These are phyloP conservation scores for Rhododendron mucronatum DNA, from an alignment of 148 eudicot species.

Conservation along the genomic window DNA sequence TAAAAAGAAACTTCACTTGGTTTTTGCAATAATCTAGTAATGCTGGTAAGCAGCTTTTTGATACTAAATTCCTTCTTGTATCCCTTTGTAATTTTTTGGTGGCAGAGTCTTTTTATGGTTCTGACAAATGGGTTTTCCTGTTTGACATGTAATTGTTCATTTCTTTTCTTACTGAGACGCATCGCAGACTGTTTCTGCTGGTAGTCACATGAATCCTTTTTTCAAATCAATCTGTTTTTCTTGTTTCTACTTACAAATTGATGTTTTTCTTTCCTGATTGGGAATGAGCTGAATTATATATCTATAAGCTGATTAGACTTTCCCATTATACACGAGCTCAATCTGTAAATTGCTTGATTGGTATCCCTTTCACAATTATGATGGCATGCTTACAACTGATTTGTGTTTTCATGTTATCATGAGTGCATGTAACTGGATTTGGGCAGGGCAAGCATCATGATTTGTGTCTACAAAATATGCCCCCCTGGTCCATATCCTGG, in stretches of 20 bases:
- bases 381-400: neutral
- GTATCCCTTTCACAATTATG: neutral
- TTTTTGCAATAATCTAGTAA: conserved; percentile 5
- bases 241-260: neutral
- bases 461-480: too few relatives aligned
- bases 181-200: neutral
- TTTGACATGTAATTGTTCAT: neutral
- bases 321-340: neutral
- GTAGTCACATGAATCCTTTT: neutral
- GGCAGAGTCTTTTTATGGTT: neutral
- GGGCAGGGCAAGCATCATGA: too few relatives aligned
- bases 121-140: neutral
- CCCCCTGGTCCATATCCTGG: neutral
- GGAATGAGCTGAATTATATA: neutral
- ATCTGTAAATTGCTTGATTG: neutral
- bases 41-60: neutral
- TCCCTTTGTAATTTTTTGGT: neutral
- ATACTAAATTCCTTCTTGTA: conserved; percentile 10
- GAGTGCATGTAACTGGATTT: neutral
- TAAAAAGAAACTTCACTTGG: neutral
- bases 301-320: neutral
- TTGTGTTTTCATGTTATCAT: neutral
- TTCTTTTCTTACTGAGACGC: neutral
- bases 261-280: neutral
- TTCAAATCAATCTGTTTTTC: neutral